phyloP scores from a whole-genome alignment of 2,329 filamentous ascomycete genomes.

The Rhinocladiella similis region DNA sequence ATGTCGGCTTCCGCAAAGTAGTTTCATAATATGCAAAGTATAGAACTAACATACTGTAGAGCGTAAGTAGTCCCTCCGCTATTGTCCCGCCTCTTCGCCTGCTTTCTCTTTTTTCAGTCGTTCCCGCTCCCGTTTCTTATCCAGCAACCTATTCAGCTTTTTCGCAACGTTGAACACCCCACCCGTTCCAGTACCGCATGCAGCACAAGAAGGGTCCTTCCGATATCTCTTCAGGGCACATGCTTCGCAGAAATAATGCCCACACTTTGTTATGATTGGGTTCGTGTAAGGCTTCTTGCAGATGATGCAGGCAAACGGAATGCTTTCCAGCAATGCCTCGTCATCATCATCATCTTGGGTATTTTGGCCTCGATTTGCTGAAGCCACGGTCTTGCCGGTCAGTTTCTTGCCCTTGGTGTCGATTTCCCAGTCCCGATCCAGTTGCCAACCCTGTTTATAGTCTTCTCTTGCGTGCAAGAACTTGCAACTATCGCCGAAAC shows the following conservation, averaged over 20 bases:
- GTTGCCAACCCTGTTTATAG: slow-evolving; percentile 88
- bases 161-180: slow-evolving; percentile 90
- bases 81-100: slow-evolving; percentile 43
- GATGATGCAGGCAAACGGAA: slow-evolving; percentile 87
- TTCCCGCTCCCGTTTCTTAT: slow-evolving; percentile 64
- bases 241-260: slow-evolving; percentile 92
- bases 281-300: slow-evolving; percentile 76
- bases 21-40: neutral
- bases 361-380: slow-evolving; percentile 42
- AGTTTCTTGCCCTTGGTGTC: slow-evolving; percentile 64
- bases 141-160: slow-evolving; percentile 75
- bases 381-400: slow-evolving; percentile 50
- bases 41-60: neutral
- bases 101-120: slow-evolving; percentile 53
- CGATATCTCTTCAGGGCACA: slow-evolving; percentile 86
- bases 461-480: slow-evolving; percentile 63
- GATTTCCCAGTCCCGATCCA: slow-evolving; percentile 92
- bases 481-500: slow-evolving; percentile 69
- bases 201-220: slow-evolving; percentile 82
- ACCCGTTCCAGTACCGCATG: slow-evolving; percentile 79
- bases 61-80: neutral
- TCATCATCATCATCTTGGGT: slow-evolving; percentile 27
- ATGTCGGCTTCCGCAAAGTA: too few species aligned
- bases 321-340: slow-evolving; percentile 66
- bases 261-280: slow-evolving; percentile 84